A percentile compares a stretch with the other conserved stretches of the same genome.
These are phyloP conservation scores for Centella asiatica DNA, from an alignment of 129 eudicot species.

Conservation along the genomic window DNA sequence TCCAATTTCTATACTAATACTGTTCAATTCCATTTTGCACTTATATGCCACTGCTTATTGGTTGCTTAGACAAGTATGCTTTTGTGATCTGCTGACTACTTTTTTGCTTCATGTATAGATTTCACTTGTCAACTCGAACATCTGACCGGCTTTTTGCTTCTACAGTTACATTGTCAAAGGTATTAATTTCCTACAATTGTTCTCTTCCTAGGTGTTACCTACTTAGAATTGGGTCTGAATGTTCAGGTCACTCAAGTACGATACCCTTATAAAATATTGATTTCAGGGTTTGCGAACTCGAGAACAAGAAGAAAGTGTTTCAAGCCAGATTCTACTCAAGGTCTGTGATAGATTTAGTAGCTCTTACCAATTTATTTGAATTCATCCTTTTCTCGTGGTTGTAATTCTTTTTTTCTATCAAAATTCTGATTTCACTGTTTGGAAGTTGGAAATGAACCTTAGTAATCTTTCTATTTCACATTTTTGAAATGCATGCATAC, in stretches of 20 bases:
- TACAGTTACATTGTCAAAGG: constrained; percentile 77
- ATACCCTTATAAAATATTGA: constrained; percentile 10
- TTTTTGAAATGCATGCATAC: not conserved
- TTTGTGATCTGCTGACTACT: constrained; percentile 3
- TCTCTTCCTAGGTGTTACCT: not conserved
- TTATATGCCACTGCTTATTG: too few relatives aligned
- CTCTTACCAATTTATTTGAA: not conserved
- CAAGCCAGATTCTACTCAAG: constrained; percentile 79
- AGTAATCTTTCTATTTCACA: not conserved
- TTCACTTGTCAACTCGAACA: constrained; percentile 87
- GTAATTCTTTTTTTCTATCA: not conserved
- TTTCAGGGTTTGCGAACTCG: constrained; percentile 80
- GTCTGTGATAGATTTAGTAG: constrained; percentile 24
- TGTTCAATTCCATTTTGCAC: too few relatives aligned
- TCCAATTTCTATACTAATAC: too few relatives aligned
- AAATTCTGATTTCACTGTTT: not conserved
- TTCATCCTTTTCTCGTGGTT: not conserved
- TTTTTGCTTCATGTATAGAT: constrained; percentile 40
- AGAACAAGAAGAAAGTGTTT: constrained; percentile 85
- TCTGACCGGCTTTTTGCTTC: constrained; percentile 59
- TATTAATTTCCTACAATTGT: constrained; percentile 8
- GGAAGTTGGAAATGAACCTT: not conserved
- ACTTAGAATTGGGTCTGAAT: constrained; percentile 2
- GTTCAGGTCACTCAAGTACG: not conserved
- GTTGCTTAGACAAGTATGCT: too few relatives aligned